Evolutionary conservation across 352 stramenopile genomes (phyloP).

Genomic region (Phytophthora nicotianae): DNA sequence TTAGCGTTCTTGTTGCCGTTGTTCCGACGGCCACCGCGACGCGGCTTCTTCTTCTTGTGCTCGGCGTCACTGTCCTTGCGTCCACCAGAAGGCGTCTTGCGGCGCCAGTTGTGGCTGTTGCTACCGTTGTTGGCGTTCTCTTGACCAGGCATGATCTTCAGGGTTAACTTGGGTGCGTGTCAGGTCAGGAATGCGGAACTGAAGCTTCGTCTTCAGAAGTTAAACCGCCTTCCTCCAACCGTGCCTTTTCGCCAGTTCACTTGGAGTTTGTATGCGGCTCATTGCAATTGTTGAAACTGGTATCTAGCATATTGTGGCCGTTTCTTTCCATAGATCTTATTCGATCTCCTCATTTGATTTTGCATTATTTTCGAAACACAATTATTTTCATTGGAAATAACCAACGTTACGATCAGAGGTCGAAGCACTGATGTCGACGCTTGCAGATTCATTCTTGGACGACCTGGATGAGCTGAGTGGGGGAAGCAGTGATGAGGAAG

Average conservation of each 20-base stretch:
- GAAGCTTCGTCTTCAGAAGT: constrained; percentile 12
- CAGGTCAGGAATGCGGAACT: constrained; percentile 14
- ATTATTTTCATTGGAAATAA: constrained; percentile 2
- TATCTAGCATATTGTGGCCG: constrained; percentile 6
- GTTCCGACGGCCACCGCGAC: constrained; percentile 54
- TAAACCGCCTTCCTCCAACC: constrained; percentile 27
- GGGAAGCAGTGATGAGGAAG: constrained; percentile 75
- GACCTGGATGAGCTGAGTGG: constrained; percentile 90
- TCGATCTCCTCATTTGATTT: constrained; percentile 13
- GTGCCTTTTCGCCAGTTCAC: constrained; percentile 17
- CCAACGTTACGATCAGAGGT: neutral
- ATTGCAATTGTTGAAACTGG: constrained; percentile 1
- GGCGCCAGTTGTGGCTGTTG: constrained; percentile 39
- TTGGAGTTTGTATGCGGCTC: constrained; percentile 24
- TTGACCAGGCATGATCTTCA: constrained; percentile 26
- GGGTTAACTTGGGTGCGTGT: constrained; percentile 14
- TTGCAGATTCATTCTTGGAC: constrained; percentile 90
- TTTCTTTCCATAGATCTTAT: constrained; percentile 23
- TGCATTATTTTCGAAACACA: neutral
- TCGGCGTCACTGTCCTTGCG: constrained; percentile 53
- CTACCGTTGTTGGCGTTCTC: constrained; percentile 22
- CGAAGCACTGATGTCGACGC: constrained; percentile 62
- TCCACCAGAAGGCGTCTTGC: constrained; percentile 32
- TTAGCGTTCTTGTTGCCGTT: constrained; percentile 21
- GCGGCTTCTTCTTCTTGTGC: constrained; percentile 60